These are phyloP conservation scores for Candida suzukii DNA, from an alignment of 805 yeast species.

Conservation along the genomic window DNA sequence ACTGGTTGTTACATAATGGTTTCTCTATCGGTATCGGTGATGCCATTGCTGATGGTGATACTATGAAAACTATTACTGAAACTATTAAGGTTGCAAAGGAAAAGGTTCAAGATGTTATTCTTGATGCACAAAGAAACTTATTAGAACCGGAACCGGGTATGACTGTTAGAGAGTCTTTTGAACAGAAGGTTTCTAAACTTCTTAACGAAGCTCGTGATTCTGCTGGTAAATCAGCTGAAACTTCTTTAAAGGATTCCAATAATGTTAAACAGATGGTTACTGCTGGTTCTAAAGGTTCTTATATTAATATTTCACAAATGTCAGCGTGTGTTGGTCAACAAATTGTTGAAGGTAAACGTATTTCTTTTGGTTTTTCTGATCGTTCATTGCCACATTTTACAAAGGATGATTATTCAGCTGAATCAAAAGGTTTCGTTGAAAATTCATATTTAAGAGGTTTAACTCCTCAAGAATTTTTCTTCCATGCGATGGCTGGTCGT, in stretches of 20 bases:
- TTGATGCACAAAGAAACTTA: conserved; percentile 83
- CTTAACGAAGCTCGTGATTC: conserved; percentile 98
- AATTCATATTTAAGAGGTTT: conserved; percentile 95
- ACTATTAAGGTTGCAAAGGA: conserved; percentile 90
- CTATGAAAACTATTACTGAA: conserved; percentile 89
- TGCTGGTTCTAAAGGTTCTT: conserved; percentile 99
- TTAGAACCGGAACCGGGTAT: conserved; percentile 98
- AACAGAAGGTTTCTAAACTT: conserved; percentile 91
- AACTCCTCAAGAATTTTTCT: conserved; percentile 97
- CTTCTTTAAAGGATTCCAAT: conserved; percentile 86
- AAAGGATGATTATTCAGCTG: conserved; percentile 97
- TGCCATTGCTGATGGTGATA: conserved; percentile 95
- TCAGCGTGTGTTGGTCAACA: conserved; percentile 99
- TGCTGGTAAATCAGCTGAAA: conserved; percentile 98
- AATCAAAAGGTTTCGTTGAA: conserved; percentile 96
- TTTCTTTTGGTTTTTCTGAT: conserved; percentile 94
- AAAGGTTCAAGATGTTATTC: conserved; percentile 89
- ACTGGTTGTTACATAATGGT: conserved; percentile 93
- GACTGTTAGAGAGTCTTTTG: conserved; percentile 98
- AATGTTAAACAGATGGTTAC: conserved; percentile 99
- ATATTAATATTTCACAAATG: conserved; percentile 98
- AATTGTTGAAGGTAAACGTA: conserved; percentile 99
- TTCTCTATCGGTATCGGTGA: conserved; percentile 99
- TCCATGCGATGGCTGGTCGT: conserved; percentile 99
- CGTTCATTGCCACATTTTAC: conserved; percentile 97